A percentile compares a stretch with the other conserved stretches of the same genome.
phyloP scores from a whole-genome alignment of 345 rosid species.

The Xanthoceras sorbifolium region DNA sequence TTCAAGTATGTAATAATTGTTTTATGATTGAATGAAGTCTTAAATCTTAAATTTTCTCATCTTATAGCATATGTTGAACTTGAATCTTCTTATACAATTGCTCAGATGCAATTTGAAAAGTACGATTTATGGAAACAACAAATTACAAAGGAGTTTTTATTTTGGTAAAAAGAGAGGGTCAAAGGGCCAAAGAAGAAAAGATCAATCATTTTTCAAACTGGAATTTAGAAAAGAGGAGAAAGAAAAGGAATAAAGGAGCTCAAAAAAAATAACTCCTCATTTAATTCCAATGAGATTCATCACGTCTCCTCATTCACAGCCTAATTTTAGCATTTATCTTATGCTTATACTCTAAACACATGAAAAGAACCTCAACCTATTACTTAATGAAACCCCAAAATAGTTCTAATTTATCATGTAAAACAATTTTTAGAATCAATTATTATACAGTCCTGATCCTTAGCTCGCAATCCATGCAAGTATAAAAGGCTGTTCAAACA shows the following conservation, averaged over 20 bases:
- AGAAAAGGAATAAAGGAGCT: background rate
- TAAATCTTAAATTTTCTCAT: background rate
- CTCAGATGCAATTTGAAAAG: background rate
- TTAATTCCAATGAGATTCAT: background rate
- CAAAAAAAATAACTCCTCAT: too few species aligned
- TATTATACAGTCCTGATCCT: background rate
- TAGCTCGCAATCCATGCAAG: constrained; percentile 1
- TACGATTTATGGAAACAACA: background rate
- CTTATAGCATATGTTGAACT: background rate
- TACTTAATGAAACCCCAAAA: background rate
- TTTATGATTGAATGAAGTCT: background rate
- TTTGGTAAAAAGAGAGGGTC: too few species aligned
- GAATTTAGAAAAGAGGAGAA: background rate
- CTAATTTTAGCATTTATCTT: background rate
- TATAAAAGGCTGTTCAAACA: background rate
- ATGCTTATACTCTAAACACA: background rate
- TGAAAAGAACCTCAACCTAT: background rate
- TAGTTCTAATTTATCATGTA: background rate
- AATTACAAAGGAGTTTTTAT: background rate
- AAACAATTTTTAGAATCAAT: background rate
- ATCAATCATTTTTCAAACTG: background rate
- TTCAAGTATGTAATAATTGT: background rate
- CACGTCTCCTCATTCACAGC: background rate
- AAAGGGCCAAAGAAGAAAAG: background rate
- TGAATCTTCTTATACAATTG: background rate